Base-by-base conservation (phyloP, 495 filamentous ascomycete genomes). In the Trichoderma virens region DNA sequence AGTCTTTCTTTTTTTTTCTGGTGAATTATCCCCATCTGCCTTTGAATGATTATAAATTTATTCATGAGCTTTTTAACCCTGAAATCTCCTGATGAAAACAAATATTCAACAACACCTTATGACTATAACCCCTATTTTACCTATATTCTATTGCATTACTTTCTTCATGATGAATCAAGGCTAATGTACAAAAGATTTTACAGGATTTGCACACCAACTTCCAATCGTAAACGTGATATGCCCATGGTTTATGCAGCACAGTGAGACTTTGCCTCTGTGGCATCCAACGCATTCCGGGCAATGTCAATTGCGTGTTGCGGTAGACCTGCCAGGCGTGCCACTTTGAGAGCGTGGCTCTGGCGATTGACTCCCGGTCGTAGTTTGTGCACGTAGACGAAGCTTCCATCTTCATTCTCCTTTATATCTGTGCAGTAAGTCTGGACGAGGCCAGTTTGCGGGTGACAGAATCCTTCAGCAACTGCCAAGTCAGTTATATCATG, bases 361-460 rank as follows among this genome's bases (percentile, higher is more conserved):
- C 85, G 84, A 77, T 98, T 98, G 61, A 95, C 86, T 1, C 94
- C 94, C 71, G 81, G 85, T 51, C 86, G 81, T 67, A 98, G 72
- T 67, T 82, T 87, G 74, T 98, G 91, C 39, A 93, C 81, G 76
- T 93, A 98, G n/a, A 87, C 86, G 70, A 96, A 98, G 75, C 61
- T 88, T 77, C 62, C 82, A 70, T 70, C 67, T 2, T 79, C 83
- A 23, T 79, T 76, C 69, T 97, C 91, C 54, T 86, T 82, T 2
- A 98, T 83, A 75, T 97, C 92, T 0, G 94, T 97, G 71, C 95
- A 97, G 70, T 92, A 97, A 68, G 86, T 86, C 18, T 84, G 91
- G 20, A 97, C 75, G 62, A 89, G 86, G 18, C 82, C 79, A 9
- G 75, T 71, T 0, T 75, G 71, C 18, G 67, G 66, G 2, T 73